Base-by-base conservation (phyloP, 192 early-diverging fungal species). In the Gamsiella multidivaricata region DNA sequence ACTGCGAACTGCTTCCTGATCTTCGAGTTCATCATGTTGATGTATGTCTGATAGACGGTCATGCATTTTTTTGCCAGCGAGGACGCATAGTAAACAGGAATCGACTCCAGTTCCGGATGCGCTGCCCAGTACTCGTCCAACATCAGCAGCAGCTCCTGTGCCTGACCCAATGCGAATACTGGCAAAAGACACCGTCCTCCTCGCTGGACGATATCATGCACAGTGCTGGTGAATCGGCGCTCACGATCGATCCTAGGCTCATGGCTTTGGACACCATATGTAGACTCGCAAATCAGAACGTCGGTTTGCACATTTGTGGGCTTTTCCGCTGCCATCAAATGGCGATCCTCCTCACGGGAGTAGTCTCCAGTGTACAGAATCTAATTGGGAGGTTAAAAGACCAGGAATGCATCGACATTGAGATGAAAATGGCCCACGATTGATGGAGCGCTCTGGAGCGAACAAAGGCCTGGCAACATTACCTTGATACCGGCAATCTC, bases 361-460 rank as follows among this genome's bases (percentile, higher is more conserved):
- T 99, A 99, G 79, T 99, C 97, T 49, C 97, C 97, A 2, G 97
- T 99, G 81, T 99, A 99, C 12, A 99, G 85, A 23, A 95, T 88
- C 70, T 81, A 62, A n/a, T 5, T 5, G 41, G 0, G n/a, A n/a
- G n/a, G n/a, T n/a, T n/a, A n/a, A n/a, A 63, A 7, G 7, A 17
- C 37, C 9, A 47, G 54, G 15, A 34, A 53, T 37, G 18, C 26
- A 14, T 54, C 52, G 11, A 42, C 41, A 15, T 11, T 42, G 41
- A 1, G 41, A 42, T 42, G 0, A 42, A 18, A 3, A 18, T 15
- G 18, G 41, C 41, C n/a, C n/a, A n/a, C n/a, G 41, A 18, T 42
- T 18, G 12, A 42, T 36, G 0, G 2, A 65, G 10, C 37, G 9
- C 22, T 50, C 0, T 45, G 25, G 20, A 6, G 14, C 31, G 5